Conservation (phyloP, 306 rosid species). For the Fragaria nilgerrensis region DNA sequence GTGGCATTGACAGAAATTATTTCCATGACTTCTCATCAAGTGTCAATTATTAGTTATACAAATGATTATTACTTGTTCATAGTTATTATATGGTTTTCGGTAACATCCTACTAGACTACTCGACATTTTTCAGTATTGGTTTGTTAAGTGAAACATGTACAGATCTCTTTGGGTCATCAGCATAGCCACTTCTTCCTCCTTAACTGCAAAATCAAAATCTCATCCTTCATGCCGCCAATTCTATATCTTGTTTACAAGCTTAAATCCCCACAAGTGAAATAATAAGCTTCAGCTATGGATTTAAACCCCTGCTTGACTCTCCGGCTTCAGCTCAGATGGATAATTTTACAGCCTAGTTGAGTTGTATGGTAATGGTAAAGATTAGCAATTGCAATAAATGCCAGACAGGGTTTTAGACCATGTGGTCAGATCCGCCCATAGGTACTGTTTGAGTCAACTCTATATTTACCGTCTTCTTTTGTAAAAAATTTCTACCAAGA, state of each 20-base stretch:
- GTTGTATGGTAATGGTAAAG: not conserved
- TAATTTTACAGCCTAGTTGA: not conserved
- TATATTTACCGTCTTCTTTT: not conserved
- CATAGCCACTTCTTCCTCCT: not conserved
- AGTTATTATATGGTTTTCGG: not conserved
- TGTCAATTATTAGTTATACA: not conserved
- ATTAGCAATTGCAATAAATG: conserved; percentile 22
- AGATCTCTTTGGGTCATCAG: not conserved
- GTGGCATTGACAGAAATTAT: not conserved
- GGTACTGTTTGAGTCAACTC: conserved; percentile 1
- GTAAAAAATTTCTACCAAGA: not conserved
- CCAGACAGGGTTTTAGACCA: conserved; percentile 14
- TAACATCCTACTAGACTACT: not conserved
- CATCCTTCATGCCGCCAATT: not conserved
- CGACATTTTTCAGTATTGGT: not conserved
- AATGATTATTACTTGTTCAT: not conserved
- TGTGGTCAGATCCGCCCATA: conserved; percentile 27
- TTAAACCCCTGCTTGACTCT: not conserved
- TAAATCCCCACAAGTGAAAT: not conserved
- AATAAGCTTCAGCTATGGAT: not conserved
- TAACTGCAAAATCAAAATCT: not conserved
- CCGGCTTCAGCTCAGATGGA: not conserved
- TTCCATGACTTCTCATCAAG: not conserved
- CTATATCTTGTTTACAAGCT: not conserved
- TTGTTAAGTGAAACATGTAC: not conserved